Conservation (phyloP, 306 rosid species). For the Fagus sylvatica region DNA sequence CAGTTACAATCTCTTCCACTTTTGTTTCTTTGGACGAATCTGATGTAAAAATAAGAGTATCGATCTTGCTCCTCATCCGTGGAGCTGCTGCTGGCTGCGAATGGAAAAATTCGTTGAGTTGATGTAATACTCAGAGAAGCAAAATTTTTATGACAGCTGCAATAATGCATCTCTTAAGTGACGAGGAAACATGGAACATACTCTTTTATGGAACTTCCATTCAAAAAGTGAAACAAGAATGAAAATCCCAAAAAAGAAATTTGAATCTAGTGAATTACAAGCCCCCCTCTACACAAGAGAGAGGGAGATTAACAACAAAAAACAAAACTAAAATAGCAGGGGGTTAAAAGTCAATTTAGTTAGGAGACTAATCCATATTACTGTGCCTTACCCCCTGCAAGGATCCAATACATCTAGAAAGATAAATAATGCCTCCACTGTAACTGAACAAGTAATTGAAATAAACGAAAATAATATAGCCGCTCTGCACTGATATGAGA, state of each 20-base stretch:
- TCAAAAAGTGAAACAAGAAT: conserved; percentile 13
- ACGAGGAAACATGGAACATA: not conserved
- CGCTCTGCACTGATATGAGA: not conserved
- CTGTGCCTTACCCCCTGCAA: not conserved
- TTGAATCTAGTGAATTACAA: too few relatives aligned
- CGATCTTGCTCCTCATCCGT: conserved; percentile 82
- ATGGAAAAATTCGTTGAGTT: conserved; percentile 9
- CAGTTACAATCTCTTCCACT: conserved; percentile 43
- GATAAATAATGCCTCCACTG: not conserved
- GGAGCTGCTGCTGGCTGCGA: conserved; percentile 94
- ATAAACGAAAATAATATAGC: not conserved
- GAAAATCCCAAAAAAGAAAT: conserved; percentile 12
- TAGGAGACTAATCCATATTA: not conserved
- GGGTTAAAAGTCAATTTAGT: not conserved
- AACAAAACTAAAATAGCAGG: conserved; percentile 16
- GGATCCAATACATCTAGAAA: not conserved
- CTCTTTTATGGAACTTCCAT: not conserved
- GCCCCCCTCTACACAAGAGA: too few relatives aligned
- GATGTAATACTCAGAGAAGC: conserved; percentile 8
- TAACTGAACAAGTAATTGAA: not conserved
- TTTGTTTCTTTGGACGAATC: conserved; percentile 64
- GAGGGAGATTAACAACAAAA: not conserved
- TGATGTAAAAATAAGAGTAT: conserved; percentile 78
- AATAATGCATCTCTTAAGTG: not conserved
- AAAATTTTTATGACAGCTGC: not conserved